Evolutionary conservation across 2,329 filamentous ascomycete species (phyloP).

Genomic region (Trichoderma sp.): DNA sequence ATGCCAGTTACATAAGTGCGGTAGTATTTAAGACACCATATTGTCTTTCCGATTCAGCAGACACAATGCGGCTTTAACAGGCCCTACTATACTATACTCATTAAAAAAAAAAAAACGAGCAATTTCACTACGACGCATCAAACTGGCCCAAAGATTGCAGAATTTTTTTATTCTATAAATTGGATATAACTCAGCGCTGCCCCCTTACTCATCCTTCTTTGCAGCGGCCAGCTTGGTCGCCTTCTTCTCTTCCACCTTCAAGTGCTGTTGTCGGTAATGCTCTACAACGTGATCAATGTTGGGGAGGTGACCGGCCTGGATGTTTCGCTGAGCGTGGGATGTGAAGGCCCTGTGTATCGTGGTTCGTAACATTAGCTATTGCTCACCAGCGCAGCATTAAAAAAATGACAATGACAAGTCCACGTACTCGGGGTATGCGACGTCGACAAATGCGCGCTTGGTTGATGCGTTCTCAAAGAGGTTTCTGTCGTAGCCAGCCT

Average conservation of each 20-base stretch:
- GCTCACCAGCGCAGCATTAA: background rate
- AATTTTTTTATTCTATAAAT: conserved; percentile 19
- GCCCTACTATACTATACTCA: background rate
- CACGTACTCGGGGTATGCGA: conserved; percentile 60
- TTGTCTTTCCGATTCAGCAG: background rate
- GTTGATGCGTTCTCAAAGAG: conserved; percentile 50
- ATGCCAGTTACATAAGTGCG: background rate
- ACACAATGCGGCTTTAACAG: background rate
- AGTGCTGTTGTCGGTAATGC: conserved; percentile 58
- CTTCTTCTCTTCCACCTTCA: conserved; percentile 59
- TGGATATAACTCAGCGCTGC: conserved; percentile 13
- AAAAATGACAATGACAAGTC: background rate
- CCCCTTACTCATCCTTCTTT: conserved; percentile 38
- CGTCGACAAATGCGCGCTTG: conserved; percentile 51
- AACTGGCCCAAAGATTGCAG: background rate
- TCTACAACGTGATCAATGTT: conserved; percentile 59
- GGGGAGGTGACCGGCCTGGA: conserved; percentile 56
- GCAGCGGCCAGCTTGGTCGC: conserved; percentile 46
- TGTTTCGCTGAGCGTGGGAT: conserved; percentile 53
- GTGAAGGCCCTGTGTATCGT: conserved; percentile 47
- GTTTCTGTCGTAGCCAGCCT: conserved; percentile 60
- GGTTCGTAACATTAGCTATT: background rate
- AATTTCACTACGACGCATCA: background rate
- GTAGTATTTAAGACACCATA: background rate
- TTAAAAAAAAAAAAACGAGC: background rate